These are phyloP conservation scores for Trichoderma sp. DNA, from an alignment of 2,329 filamentous ascomycete genomes.

Conservation along the genomic window DNA sequence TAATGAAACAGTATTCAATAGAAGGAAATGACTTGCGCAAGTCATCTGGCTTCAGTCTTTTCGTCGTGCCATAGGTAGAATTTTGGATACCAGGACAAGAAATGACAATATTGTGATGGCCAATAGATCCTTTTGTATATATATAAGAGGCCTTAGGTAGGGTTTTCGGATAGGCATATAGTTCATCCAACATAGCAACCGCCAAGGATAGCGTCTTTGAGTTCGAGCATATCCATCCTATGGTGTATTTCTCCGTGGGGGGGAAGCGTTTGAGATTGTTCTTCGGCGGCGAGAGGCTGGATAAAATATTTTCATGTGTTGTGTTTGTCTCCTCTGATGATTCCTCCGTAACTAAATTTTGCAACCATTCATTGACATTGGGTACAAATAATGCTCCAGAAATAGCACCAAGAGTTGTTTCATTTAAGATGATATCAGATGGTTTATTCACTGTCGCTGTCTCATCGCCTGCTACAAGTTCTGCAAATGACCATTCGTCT, in stretches of 20 bases:
- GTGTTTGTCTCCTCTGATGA: not conserved
- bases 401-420: not conserved
- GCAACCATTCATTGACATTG: not conserved
- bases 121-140: not conserved
- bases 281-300: not conserved
- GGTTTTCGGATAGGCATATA: not conserved
- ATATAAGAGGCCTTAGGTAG: not conserved
- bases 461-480: not conserved
- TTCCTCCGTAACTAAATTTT: not conserved
- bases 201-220: not conserved
- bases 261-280: not conserved
- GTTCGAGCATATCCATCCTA: not conserved
- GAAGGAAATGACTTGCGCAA: not conserved
- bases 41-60: not conserved
- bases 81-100: not conserved
- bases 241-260: not conserved
- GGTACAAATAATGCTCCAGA: not conserved
- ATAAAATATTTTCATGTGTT: not conserved
- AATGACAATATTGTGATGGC: not conserved
- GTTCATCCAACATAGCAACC: not conserved
- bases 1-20: not conserved
- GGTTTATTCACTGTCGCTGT: not conserved
- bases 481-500: not conserved
- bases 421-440: not conserved
- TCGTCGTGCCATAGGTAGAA: accelerated